Evolutionary conservation across 2,329 filamentous ascomycete species (phyloP).

Genomic region (Fusarium pseudonygamai): DNA sequence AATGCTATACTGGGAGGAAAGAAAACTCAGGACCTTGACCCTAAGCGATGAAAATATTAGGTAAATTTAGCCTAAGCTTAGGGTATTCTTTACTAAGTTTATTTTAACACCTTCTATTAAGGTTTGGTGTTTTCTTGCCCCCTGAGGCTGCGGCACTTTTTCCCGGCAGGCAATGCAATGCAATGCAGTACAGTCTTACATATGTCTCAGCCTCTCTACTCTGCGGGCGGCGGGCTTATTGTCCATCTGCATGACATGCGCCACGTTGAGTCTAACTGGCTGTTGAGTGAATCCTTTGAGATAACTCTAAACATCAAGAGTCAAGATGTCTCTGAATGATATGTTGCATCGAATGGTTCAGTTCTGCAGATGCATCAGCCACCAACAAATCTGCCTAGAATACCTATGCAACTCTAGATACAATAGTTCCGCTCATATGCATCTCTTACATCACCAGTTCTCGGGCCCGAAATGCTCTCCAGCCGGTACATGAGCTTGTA

Average conservation of each 20-base stretch:
- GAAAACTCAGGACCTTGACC: too few relatives aligned
- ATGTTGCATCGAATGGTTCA: background rate
- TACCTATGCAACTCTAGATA: background rate
- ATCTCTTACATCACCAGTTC: constrained; percentile 54
- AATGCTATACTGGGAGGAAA: background rate
- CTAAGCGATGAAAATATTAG: too few relatives aligned
- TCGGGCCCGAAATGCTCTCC: constrained; percentile 71
- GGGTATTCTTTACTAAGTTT: too few relatives aligned
- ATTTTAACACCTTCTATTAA: too few relatives aligned
- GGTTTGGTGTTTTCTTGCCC: too few relatives aligned
- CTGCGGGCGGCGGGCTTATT: constrained; percentile 12
- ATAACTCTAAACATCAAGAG: background rate
- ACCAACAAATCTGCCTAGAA: constrained; percentile 4
- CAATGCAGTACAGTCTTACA: background rate
- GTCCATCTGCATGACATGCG: constrained; percentile 1
- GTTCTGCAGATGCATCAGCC: background rate
- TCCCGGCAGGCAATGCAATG: background rate
- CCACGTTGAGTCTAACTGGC: constrained; percentile 4
- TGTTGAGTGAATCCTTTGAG: background rate
- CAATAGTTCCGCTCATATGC: background rate
- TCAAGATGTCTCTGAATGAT: constrained; percentile 2
- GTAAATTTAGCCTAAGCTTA: too few relatives aligned
- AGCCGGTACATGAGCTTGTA: constrained; percentile 61
- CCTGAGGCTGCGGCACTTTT: background rate
- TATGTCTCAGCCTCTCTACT: background rate